Conservation (phyloP, 2,329 filamentous ascomycete genomes). For the Ceratocystis papillata region DNA sequence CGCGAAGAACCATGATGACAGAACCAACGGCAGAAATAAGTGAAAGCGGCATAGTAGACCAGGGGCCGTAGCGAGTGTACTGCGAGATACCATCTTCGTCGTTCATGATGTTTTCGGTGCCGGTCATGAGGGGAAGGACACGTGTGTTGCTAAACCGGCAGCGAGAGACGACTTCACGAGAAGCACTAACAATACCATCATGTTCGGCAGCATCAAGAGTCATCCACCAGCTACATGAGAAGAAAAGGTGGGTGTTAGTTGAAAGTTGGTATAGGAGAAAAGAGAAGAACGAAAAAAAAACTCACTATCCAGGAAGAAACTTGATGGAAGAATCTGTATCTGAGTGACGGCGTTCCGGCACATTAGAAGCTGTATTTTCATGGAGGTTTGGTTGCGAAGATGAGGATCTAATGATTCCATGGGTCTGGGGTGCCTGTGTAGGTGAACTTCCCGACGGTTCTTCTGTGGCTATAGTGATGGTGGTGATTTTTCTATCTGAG, state of each 20-base stretch:
- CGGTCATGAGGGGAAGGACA: constrained; percentile 42
- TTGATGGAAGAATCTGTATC: constrained; percentile 35
- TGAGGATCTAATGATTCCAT: not conserved
- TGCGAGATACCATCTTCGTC: constrained; percentile 30
- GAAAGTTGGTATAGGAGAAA: not conserved
- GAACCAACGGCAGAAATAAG: constrained; percentile 42
- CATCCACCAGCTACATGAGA: constrained; percentile 43
- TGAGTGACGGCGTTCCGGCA: constrained; percentile 29
- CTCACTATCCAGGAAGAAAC: constrained; percentile 42
- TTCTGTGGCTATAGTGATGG: not conserved
- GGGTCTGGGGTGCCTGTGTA: not conserved
- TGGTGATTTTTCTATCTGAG: not conserved
- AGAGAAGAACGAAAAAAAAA: not conserved
- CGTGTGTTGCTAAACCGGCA: constrained; percentile 37
- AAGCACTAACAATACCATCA: constrained; percentile 43
- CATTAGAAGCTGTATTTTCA: not conserved
- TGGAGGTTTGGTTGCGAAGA: constrained; percentile 12
- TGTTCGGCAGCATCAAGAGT: constrained; percentile 45
- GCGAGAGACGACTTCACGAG: constrained; percentile 37
- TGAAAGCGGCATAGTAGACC: constrained; percentile 39
- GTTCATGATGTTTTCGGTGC: constrained; percentile 38
- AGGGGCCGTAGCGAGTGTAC: constrained; percentile 38
- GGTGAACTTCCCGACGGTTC: not conserved
- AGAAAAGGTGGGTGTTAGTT: constrained; percentile 13
- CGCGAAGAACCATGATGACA: constrained; percentile 43